A percentile compares a stretch with the other conserved stretches of the same genome.
These are phyloP conservation scores for Lactarius indigo DNA, from an alignment of 768 basidiomycete genomes.

Conservation along the genomic window DNA sequence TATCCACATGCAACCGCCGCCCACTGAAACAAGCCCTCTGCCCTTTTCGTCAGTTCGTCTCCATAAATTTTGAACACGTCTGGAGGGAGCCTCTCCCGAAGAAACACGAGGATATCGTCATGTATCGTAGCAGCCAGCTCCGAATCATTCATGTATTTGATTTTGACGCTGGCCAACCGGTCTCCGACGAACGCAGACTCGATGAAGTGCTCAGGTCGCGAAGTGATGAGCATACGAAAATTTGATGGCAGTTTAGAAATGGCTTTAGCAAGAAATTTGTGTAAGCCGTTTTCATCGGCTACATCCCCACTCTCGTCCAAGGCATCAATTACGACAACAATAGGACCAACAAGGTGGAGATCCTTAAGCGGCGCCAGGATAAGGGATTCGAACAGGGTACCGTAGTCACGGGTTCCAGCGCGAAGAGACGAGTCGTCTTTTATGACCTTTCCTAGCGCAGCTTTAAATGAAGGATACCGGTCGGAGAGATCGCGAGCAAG, in stretches of 20 bases:
- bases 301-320: background rate
- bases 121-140: background rate
- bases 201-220: background rate
- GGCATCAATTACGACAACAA: background rate
- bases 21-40: background rate
- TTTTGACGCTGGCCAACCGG: too few relatives aligned
- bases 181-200: background rate
- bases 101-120: background rate
- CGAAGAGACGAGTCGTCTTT: background rate
- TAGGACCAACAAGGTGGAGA: background rate
- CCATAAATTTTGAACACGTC: background rate
- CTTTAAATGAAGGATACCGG: background rate
- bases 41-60: background rate
- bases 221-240: background rate
- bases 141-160: background rate
- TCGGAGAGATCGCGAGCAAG: background rate
- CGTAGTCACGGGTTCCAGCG: background rate
- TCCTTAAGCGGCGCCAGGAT: background rate
- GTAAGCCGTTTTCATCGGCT: background rate
- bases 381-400: background rate
- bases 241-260: background rate
- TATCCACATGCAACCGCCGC: background rate
- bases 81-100: background rate
- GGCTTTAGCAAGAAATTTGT: background rate
- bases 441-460: background rate